phyloP scores from a whole-genome alignment of 83 land plant genomes.

The Picea abies region DNA sequence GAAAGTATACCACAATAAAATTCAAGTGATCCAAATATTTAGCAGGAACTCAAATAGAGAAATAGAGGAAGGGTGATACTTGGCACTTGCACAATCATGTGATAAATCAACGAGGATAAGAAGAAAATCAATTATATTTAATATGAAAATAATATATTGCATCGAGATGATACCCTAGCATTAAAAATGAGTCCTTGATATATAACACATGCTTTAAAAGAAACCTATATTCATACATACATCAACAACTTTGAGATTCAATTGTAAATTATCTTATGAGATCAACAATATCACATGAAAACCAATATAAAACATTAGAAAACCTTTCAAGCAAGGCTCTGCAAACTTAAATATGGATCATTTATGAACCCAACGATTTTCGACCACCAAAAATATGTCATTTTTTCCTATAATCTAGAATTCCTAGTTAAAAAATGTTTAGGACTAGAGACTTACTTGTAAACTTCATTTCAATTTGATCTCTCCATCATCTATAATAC shows the following conservation, averaged over 20 bases:
- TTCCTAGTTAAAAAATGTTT: neutral
- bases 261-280: neutral
- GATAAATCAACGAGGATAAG: too few relatives aligned
- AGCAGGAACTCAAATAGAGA: neutral
- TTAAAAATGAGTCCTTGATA: too few relatives aligned
- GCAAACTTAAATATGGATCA: neutral
- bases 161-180: too few relatives aligned
- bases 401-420: neutral
- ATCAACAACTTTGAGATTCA: neutral
- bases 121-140: too few relatives aligned
- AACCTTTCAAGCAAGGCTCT: neutral
- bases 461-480: constrained; percentile 54
- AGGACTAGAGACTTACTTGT: constrained; percentile 47
- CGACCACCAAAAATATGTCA: too few relatives aligned
- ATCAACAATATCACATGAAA: neutral
- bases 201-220: too few relatives aligned
- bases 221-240: neutral
- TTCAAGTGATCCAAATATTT: neutral
- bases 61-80: neutral
- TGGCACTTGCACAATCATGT: neutral
- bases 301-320: neutral
- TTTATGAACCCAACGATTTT: neutral
- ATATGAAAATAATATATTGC: too few relatives aligned
- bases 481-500: constrained; percentile 62
- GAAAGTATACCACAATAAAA: neutral